Conservation (phyloP, 768 basidiomycete species). For the Lactarius akahatsu region DNA sequence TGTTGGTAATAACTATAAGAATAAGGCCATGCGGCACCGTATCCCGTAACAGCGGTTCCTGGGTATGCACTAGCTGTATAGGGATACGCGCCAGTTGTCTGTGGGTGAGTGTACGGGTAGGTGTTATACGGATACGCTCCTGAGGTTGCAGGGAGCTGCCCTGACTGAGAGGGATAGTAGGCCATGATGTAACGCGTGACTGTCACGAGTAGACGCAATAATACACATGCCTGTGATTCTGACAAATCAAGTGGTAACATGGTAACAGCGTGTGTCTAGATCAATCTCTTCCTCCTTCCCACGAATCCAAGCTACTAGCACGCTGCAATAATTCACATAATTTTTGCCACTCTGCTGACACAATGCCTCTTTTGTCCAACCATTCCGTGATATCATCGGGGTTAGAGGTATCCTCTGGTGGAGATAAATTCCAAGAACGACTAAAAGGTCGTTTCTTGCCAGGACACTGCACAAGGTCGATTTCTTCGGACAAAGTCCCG, state of each 20-base stretch:
- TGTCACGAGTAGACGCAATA: not conserved
- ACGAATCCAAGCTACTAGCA: slow-evolving; percentile 61
- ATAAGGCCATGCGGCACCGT: slow-evolving; percentile 64
- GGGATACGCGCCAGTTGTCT: slow-evolving; percentile 50
- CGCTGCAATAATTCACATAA: slow-evolving; percentile 73
- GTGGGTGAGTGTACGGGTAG: slow-evolving; percentile 42
- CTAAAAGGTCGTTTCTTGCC: slow-evolving; percentile 49
- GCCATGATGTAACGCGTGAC: slow-evolving; percentile 31
- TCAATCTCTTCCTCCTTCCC: slow-evolving; percentile 43
- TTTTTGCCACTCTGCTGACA: slow-evolving; percentile 68
- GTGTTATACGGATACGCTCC: slow-evolving; percentile 66
- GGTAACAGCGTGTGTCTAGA: not conserved
- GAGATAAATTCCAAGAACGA: slow-evolving; percentile 50
- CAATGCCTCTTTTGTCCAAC: slow-evolving; percentile 68
- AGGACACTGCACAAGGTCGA: slow-evolving; percentile 50
- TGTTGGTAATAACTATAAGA: slow-evolving; percentile 55
- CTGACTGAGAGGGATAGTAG: slow-evolving; percentile 34
- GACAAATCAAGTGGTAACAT: not conserved
- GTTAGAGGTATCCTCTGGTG: slow-evolving; percentile 65
- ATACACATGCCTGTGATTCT: not conserved
- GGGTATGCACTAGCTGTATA: slow-evolving; percentile 51
- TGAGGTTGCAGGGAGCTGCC: slow-evolving; percentile 39
- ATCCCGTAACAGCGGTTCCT: slow-evolving; percentile 64
- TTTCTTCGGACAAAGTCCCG: slow-evolving; percentile 53
- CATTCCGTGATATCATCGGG: slow-evolving; percentile 82